Conservation (phyloP, 257 asterid genomes). For the Ballota nigra region DNA sequence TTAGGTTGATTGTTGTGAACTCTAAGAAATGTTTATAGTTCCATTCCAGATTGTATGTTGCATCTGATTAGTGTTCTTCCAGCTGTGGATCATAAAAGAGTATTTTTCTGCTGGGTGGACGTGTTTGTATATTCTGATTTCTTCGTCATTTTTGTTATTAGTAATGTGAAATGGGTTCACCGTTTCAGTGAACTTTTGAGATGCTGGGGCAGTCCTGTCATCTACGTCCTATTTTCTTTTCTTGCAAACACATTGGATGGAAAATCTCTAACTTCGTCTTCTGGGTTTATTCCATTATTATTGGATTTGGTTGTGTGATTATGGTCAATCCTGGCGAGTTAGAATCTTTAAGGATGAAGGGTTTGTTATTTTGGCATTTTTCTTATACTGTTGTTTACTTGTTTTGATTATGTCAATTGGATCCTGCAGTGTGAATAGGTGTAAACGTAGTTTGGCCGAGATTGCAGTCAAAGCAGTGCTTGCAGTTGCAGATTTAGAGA, state of each 20-base stretch:
- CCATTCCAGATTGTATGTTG: background rate
- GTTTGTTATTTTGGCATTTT: background rate
- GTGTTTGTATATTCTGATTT: background rate
- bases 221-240: too few relatives aligned
- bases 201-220: background rate
- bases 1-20: background rate
- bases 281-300: background rate
- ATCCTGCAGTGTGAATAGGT: constrained; percentile 84
- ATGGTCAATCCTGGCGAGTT: background rate
- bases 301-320: background rate
- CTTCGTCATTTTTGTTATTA: background rate
- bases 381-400: background rate
- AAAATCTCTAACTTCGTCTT: too few relatives aligned
- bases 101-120: background rate
- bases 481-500: constrained; percentile 95
- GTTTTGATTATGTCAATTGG: constrained; percentile 9
- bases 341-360: background rate
- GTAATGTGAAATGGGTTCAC: background rate
- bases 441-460: constrained; percentile 91
- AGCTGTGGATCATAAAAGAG: background rate
- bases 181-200: background rate
- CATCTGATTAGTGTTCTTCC: background rate
- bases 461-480: constrained; percentile 97
- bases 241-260: too few relatives aligned
- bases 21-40: background rate